phyloP scores from a whole-genome alignment of 306 rosid species.

The Malus sieversii region DNA sequence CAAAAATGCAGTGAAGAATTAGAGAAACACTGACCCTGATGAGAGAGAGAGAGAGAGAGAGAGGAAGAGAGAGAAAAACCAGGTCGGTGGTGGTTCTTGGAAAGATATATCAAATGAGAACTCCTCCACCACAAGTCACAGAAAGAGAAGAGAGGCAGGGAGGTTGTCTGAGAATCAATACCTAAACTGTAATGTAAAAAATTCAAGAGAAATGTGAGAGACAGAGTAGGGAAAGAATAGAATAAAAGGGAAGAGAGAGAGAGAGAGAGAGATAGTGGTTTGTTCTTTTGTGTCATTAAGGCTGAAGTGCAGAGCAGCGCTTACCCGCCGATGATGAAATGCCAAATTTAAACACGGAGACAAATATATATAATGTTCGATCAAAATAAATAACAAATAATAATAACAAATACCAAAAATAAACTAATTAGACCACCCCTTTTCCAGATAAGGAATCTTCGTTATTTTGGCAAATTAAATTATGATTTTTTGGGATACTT shows the following conservation, averaged over 20 bases:
- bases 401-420: too few species aligned
- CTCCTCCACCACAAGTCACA: neutral
- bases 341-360: neutral
- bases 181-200: neutral
- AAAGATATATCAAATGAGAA: slow-evolving; percentile 12
- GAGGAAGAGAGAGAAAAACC: slow-evolving; percentile 32
- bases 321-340: slow-evolving; percentile 17
- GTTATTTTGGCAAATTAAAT: too few species aligned
- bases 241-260: slow-evolving; percentile 6
- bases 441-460: too few species aligned
- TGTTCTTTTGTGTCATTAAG: slow-evolving; percentile 40
- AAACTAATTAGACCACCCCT: too few species aligned
- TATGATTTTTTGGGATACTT: too few species aligned
- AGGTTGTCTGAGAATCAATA: slow-evolving; percentile 4
- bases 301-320: slow-evolving; percentile 31
- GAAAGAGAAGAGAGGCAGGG: slow-evolving; percentile 12
- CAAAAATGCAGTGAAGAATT: neutral
- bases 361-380: neutral
- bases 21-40: slow-evolving; percentile 26
- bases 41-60: slow-evolving; percentile 15
- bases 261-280: slow-evolving; percentile 8
- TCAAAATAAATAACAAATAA: too few species aligned
- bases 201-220: neutral
- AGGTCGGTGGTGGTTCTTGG: slow-evolving; percentile 18
- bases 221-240: neutral